Conservation (phyloP, 164 flowering plant species). For the Kalanchoe fedtschenkoi region DNA sequence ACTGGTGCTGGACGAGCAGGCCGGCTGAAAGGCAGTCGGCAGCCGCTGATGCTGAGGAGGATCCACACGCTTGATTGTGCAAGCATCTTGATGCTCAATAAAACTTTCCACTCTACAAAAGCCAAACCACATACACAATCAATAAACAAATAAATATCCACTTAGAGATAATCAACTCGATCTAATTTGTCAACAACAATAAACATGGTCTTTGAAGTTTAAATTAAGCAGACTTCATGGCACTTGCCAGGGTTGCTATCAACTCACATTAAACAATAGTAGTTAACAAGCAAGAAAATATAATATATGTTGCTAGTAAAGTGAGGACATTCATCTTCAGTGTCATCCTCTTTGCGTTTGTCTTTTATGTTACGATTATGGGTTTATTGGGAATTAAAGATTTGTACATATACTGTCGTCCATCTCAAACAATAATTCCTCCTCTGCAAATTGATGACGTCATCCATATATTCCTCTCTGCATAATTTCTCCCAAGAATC, state of each 20-base stretch:
- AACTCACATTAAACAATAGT: too few relatives aligned
- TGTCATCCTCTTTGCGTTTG: background rate
- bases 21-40: conserved; percentile 1
- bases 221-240: too few relatives aligned
- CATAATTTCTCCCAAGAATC: background rate
- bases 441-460: background rate
- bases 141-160: background rate
- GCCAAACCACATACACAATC: background rate
- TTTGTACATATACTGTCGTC: conserved; percentile 2
- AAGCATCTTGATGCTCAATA: conserved; percentile 12
- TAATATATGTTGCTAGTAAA: background rate
- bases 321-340: background rate
- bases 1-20: conserved; percentile 8
- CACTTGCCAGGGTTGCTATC: too few relatives aligned
- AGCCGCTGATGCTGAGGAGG: background rate
- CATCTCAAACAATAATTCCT: conserved; percentile 4
- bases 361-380: background rate
- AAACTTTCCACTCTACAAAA: conserved; percentile 10
- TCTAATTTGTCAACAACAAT: too few relatives aligned
- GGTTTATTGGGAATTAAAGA: conserved; percentile 3
- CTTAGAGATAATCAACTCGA: too few relatives aligned
- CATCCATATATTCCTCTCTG: conserved; percentile 6
- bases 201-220: too few relatives aligned
- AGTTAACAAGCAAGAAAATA: too few relatives aligned
- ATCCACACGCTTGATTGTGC: background rate